A percentile compares a stretch with the other conserved stretches of the same genome.
Evolutionary conservation across 2,329 filamentous ascomycete species (phyloP).

Genomic region (Pyricularia pennisetigena): DNA sequence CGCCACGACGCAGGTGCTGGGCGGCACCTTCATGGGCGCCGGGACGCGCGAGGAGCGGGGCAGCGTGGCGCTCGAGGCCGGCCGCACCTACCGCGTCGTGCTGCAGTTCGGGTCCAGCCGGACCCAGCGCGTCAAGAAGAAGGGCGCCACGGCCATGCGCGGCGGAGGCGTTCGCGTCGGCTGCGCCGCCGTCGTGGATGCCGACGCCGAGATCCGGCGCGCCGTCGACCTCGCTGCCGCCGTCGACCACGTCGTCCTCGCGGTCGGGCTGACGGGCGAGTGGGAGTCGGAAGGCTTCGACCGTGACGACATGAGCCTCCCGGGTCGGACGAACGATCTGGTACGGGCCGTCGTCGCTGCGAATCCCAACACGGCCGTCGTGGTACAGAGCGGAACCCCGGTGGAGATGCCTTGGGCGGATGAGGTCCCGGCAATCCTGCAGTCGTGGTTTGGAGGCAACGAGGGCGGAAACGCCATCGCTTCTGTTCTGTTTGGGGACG

Average conservation of each 20-base stretch:
- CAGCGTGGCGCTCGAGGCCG: slow-evolving; percentile 15
- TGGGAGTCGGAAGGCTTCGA: slow-evolving; percentile 15
- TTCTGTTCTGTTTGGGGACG: slow-evolving; percentile 49
- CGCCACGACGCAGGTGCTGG: slow-evolving; percentile 18
- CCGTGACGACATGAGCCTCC: slow-evolving; percentile 11
- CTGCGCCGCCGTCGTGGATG: slow-evolving; percentile 8
- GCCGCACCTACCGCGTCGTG: slow-evolving; percentile 18
- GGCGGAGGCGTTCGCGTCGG: slow-evolving; percentile 25
- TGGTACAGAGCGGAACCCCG: slow-evolving; percentile 51
- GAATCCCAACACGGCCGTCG: slow-evolving; percentile 46
- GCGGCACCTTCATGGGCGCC: slow-evolving; percentile 19
- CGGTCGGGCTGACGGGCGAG: slow-evolving; percentile 44
- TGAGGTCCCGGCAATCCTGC: slow-evolving; percentile 40
- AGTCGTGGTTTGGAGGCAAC: slow-evolving; percentile 56
- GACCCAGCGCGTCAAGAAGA: slow-evolving; percentile 6
- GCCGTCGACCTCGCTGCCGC: slow-evolving; percentile 28
- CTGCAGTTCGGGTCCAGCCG: slow-evolving; percentile 13
- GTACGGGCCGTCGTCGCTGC: slow-evolving; percentile 41
- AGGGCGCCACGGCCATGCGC: slow-evolving; percentile 34
- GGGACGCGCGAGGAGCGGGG: slow-evolving; percentile 22
- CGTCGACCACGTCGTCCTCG: slow-evolving; percentile 49
- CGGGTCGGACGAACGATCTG: slow-evolving; percentile 9
- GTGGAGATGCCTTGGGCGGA: slow-evolving; percentile 40
- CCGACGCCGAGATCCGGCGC: slow-evolving; percentile 4
- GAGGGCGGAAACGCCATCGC: slow-evolving; percentile 57